Conservation (phyloP, 148 eudicot species). For the Hydrangea macrophylla region DNA sequence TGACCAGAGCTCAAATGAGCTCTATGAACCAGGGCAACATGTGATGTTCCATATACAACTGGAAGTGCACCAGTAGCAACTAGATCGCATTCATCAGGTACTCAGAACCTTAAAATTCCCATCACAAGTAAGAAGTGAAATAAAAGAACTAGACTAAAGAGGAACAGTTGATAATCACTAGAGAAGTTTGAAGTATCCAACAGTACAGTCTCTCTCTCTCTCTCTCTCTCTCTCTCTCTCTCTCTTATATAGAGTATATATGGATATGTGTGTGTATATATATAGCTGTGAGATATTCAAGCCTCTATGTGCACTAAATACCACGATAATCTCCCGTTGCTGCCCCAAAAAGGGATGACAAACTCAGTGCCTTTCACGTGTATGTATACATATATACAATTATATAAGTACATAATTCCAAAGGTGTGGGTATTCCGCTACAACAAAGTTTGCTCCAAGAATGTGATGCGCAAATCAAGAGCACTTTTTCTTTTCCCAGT, state of each 20-base stretch:
- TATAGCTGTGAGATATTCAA: no score
- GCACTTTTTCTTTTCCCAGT: not conserved
- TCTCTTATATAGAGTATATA: no score
- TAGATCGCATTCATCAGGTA: conserved; percentile 92
- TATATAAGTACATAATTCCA: no score
- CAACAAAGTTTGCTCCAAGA: not conserved
- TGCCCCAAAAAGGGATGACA: no score
- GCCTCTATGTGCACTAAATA: no score
- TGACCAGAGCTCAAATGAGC: conserved; percentile 75
- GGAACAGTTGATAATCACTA: no score
- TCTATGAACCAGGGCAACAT: conserved; percentile 90
- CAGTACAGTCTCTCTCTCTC: no score
- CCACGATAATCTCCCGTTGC: no score
- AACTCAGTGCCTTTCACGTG: no score
- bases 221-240: no score
- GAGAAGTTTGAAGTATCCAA: not conserved
- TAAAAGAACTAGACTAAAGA: conserved; percentile 2
- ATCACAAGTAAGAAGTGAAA: conserved; percentile 7
- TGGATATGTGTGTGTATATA: no score
- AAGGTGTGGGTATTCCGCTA: not conserved
- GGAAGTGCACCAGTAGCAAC: conserved; percentile 86
- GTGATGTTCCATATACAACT: conserved; percentile 94
- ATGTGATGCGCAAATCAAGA: not conserved
- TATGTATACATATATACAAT: no score
- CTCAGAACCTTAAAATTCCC: conserved; percentile 49